Percentiles rank a stretch among this genome's conserved stretches.
These are phyloP conservation scores for Themeda triandra DNA, from an alignment of 176 grass and related monocot genomes.

Conservation along the genomic window DNA sequence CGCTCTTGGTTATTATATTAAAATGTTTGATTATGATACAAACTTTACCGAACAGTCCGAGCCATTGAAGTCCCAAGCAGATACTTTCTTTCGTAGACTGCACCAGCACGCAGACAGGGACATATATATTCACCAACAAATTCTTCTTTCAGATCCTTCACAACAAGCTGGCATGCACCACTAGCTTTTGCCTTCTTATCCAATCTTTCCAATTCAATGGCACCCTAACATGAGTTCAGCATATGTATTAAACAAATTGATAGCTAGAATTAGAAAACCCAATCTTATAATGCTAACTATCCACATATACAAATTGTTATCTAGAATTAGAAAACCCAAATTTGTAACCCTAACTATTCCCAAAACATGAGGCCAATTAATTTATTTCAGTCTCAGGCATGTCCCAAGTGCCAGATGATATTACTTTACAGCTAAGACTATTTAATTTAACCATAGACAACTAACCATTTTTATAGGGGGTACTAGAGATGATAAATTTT, in stretches of 20 bases:
- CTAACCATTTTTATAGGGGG: no score
- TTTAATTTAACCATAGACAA: no score
- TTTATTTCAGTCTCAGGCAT: no score
- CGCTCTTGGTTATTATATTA: not conserved
- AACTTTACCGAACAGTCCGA: constrained; percentile 74
- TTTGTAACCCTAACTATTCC: no score
- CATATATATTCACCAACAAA: constrained; percentile 90
- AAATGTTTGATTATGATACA: not conserved
- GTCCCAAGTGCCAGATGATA: no score
- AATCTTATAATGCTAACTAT: not conserved
- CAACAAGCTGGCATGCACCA: constrained; percentile 90
- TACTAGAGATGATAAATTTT: not conserved
- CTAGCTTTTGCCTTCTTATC: constrained; percentile 92
- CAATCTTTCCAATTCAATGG: constrained; percentile 83
- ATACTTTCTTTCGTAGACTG: constrained; percentile 96
- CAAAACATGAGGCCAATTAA: no score
- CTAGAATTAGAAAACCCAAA: no score
- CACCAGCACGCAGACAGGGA: constrained; percentile 77
- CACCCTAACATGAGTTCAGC: constrained; percentile 43
- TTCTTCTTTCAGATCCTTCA: constrained; percentile 92
- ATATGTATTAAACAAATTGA: not conserved
- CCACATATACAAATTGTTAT: no score
- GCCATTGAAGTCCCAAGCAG: constrained; percentile 96
- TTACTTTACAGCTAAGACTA: no score
- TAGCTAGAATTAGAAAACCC: not conserved